A percentile compares a stretch with the other conserved stretches of the same genome.
These are phyloP conservation scores for Leccinum pellstonianum DNA, from an alignment of 768 basidiomycete species.

Conservation along the genomic window DNA sequence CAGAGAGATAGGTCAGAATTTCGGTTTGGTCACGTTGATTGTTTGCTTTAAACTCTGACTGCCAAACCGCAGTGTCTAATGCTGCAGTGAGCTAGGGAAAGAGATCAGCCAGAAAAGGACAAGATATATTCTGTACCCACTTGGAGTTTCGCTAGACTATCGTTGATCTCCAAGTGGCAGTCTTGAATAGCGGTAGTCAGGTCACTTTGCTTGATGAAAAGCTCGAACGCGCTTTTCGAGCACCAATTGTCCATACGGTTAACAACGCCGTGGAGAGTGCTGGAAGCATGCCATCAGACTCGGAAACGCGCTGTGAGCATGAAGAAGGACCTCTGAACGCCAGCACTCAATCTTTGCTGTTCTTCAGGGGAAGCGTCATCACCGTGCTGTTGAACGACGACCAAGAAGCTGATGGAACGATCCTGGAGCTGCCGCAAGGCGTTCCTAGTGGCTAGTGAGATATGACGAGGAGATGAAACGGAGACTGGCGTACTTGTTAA, in stretches of 20 bases:
- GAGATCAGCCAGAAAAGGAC: conserved; percentile 9
- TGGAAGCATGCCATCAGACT: conserved; percentile 16
- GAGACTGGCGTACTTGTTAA: conserved; percentile 42
- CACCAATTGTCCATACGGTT: conserved; percentile 46
- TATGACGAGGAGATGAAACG: neutral
- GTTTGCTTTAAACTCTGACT: conserved; percentile 40
- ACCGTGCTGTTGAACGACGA: conserved; percentile 37
- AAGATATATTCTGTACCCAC: conserved; percentile 28
- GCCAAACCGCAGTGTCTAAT: conserved; percentile 49
- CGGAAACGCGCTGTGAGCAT: neutral
- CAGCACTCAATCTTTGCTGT: conserved; percentile 33
- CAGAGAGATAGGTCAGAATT: conserved; percentile 42
- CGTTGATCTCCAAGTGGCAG: conserved; percentile 45
- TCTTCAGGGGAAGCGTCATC: conserved; percentile 29
- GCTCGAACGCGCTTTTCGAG: conserved; percentile 37
- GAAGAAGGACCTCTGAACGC: conserved; percentile 32
- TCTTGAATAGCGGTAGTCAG: conserved; percentile 43
- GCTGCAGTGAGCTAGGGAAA: conserved; percentile 42
- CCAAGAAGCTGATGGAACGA: conserved; percentile 44
- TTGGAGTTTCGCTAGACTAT: conserved; percentile 48
- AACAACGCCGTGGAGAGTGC: conserved; percentile 37
- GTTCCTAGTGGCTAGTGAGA: conserved; percentile 28
- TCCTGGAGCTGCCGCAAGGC: conserved; percentile 46
- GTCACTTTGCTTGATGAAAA: conserved; percentile 46
- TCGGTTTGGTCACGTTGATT: conserved; percentile 43